Base-by-base conservation (phyloP, 202 grass and related monocot species). In the Panicum hallii region DNA sequence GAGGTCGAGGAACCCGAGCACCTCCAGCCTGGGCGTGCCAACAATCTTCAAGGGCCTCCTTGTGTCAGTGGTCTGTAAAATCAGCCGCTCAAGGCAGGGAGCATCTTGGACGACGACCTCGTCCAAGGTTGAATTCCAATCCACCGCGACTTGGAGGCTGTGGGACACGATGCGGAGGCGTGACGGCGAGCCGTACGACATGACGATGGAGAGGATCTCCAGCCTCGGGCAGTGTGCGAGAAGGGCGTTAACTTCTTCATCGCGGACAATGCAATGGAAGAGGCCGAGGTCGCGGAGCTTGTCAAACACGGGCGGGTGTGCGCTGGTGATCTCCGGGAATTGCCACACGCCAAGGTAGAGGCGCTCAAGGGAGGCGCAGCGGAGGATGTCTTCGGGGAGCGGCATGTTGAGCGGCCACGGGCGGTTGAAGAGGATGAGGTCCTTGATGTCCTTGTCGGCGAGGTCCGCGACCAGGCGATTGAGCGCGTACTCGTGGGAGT, bases 391-490 rank as follows among this genome's bases (percentile, higher is more conserved):
- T 38, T 74, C 68, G 40, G 82, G 89, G 32, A 81, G 82, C 22
- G 43, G 63, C 72, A 88, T 50, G 77, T 81, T 43, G 62, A 60
- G 0, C 10, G 89, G 89, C 34, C 11, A 72, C 47, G 63, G 74
- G 54, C 87, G 79, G 70, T 65, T 82, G 72, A 88, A 32, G 63
- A 89, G 75, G 81, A 70, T 20, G 83, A 93, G 79, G 28, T 93
- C 91, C 74, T 70, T 62, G 23, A 93, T 54, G 49, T 61, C 44
- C 78, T 81, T 86, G 63, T 46, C 74, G 55, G 79, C 87, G 49
- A 90, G 72, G 53, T 38, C 70, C 61, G 70, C 28, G 72, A 79
- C 67, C 79, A 81, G 68, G 68, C 60, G 69, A 3, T 19, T 16
- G 42, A 93, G 74, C n/a, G 36, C 5, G 36, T 2, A 5, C 32